A percentile compares a stretch with the other conserved stretches of the same genome.
Evolutionary conservation across 805 yeast genomes (phyloP).

Genomic region (Candida ipomoeae): DNA sequence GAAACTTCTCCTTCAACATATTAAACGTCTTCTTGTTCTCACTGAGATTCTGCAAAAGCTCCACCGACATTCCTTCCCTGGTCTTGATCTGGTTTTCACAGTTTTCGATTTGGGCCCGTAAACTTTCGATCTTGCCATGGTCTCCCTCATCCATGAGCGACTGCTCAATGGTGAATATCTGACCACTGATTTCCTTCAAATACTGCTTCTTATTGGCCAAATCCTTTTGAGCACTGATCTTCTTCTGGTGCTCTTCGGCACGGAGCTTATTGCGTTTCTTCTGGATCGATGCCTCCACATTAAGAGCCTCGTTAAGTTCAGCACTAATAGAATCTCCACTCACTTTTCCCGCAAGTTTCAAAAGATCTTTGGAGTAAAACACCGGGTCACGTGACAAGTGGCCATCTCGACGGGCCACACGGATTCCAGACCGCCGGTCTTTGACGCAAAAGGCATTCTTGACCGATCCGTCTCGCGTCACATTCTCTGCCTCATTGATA

Average conservation of each 20-base stretch:
- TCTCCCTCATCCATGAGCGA: constrained; percentile 44
- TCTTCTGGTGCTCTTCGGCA: constrained; percentile 13
- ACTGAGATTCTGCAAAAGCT: constrained; percentile 14
- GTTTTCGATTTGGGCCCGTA: constrained; percentile 30
- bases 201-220: constrained; percentile 9
- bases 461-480: constrained; percentile 37
- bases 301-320: constrained; percentile 15
- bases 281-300: constrained; percentile 14
- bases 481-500: constrained; percentile 46
- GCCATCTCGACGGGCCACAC: constrained; percentile 37
- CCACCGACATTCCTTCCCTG: constrained; percentile 26
- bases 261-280: constrained; percentile 15
- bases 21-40: constrained; percentile 6
- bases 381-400: constrained; percentile 54
- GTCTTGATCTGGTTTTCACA: constrained; percentile 25
- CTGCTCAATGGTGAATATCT: constrained; percentile 31
- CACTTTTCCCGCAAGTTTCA: constrained; percentile 26
- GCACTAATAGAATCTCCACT: constrained; percentile 15
- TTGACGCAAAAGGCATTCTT: constrained; percentile 29
- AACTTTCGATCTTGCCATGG: constrained; percentile 38
- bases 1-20: constrained; percentile 5
- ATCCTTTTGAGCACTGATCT: constrained; percentile 8
- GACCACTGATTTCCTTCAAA: constrained; percentile 16
- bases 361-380: constrained; percentile 30
- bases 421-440: constrained; percentile 42